These are phyloP conservation scores for Tagetes patula DNA, from an alignment of 129 eudicot species.

Conservation along the genomic window DNA sequence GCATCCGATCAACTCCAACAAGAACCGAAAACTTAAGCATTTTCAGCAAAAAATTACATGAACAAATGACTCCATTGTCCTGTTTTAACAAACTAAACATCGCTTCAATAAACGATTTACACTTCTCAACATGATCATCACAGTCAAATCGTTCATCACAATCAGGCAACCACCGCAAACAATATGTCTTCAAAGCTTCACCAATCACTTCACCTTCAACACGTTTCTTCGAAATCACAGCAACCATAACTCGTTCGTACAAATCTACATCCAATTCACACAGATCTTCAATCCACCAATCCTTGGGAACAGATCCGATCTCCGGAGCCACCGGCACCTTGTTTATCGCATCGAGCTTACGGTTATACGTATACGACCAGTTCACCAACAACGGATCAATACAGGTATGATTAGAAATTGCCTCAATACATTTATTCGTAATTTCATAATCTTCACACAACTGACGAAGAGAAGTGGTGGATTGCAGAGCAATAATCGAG, in stretches of 20 bases:
- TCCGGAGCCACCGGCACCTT: conserved; percentile 39
- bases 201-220: conserved; percentile 65
- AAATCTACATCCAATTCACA: conserved; percentile 77
- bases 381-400: conserved; percentile 57
- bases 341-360: conserved; percentile 40
- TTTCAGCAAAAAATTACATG: conserved; percentile 81
- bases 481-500: conserved; percentile 74
- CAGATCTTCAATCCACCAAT: conserved; percentile 96
- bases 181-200: conserved; percentile 70
- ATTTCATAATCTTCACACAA: conserved; percentile 73
- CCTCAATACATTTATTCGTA: conserved; percentile 61
- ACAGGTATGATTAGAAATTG: conserved; percentile 70
- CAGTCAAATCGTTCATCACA: conserved; percentile 54
- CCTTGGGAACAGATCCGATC: conserved; percentile 60
- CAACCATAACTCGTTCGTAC: conserved; percentile 70
- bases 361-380: conserved; percentile 84
- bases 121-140: conserved; percentile 49
- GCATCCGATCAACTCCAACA: conserved; percentile 66
- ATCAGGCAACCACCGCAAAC: conserved; percentile 79
- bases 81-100: conserved; percentile 64
- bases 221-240: conserved; percentile 70
- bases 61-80: conserved; percentile 57
- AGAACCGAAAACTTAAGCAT: conserved; percentile 64
- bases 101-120: conserved; percentile 59
- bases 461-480: conserved; percentile 52